Evolutionary conservation across 208 protist species (phyloP).

Genomic region (Leishmania mexicana): DNA sequence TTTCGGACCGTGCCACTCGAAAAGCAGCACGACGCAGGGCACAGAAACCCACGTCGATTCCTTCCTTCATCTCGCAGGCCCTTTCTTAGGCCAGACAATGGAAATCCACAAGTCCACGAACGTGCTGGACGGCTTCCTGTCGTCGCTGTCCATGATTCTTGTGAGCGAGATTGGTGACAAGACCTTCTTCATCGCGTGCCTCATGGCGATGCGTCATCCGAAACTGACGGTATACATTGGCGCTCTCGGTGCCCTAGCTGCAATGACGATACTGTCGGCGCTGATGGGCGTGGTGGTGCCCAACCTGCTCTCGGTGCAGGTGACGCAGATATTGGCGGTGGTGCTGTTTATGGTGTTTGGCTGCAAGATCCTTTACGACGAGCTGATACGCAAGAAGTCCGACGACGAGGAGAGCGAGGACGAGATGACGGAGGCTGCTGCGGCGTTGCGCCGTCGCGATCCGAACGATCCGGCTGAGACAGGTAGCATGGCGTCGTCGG

Average conservation of each 20-base stretch:
- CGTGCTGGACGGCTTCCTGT: conserved; percentile 80
- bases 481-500: conserved; percentile 39
- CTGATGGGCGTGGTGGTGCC: conserved; percentile 86
- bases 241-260: conserved; percentile 83
- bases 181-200: conserved; percentile 97
- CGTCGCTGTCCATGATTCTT: conserved; percentile 91
- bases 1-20: neutral
- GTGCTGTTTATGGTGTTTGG: conserved; percentile 93
- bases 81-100: conserved; percentile 14
- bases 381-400: conserved; percentile 47
- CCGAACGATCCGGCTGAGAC: conserved; percentile 67
- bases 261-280: conserved; percentile 95
- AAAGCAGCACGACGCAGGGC: neutral
- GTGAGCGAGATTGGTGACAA: conserved; percentile 96
- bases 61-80: neutral
- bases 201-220: conserved; percentile 95
- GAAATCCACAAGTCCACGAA: conserved; percentile 16
- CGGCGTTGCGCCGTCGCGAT: conserved; percentile 79
- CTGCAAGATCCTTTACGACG: conserved; percentile 86
- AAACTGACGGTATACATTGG: conserved; percentile 85
- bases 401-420: conserved; percentile 83
- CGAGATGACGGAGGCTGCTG: conserved; percentile 88
- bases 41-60: neutral
- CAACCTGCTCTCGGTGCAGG: conserved; percentile 76
- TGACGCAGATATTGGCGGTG: conserved; percentile 88